phyloP scores from a whole-genome alignment of 1,139 yeast genomes.

The Candida sp. region DNA sequence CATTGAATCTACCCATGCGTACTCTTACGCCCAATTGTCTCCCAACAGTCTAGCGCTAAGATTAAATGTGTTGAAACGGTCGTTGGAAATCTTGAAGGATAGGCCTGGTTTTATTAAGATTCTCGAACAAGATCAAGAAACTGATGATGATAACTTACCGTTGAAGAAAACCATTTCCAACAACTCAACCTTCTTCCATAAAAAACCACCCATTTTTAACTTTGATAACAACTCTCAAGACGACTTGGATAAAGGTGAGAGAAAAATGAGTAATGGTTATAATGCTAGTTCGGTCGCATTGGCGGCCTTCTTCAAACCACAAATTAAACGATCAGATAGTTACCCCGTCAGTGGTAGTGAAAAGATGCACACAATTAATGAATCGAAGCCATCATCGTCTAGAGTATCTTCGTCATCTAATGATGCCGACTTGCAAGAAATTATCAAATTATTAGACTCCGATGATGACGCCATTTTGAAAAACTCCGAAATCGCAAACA shows the following conservation, averaged over 20 bases:
- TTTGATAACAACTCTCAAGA: constrained; percentile 22
- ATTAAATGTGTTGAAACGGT: constrained; percentile 69
- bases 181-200: not conserved
- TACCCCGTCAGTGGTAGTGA: constrained; percentile 28
- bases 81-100: constrained; percentile 67
- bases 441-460: constrained; percentile 39
- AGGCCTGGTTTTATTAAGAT: constrained; percentile 49
- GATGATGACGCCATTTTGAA: constrained; percentile 26
- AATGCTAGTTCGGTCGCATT: constrained; percentile 66
- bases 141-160: not conserved
- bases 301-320: constrained; percentile 52
- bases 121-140: not conserved
- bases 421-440: constrained; percentile 39
- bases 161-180: not conserved
- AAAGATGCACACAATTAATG: constrained; percentile 9
- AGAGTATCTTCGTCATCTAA: not conserved
- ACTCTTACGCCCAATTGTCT: constrained; percentile 78
- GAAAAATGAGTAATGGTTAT: constrained; percentile 4
- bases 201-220: constrained; percentile 3
- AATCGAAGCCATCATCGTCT: not conserved
- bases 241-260: constrained; percentile 11
- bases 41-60: constrained; percentile 79
- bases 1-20: constrained; percentile 79
- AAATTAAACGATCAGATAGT: constrained; percentile 33
- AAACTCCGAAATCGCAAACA: constrained; percentile 43